Conservation (phyloP, 2,329 filamentous ascomycete genomes). For the Pseudogymnoascus sp. region DNA sequence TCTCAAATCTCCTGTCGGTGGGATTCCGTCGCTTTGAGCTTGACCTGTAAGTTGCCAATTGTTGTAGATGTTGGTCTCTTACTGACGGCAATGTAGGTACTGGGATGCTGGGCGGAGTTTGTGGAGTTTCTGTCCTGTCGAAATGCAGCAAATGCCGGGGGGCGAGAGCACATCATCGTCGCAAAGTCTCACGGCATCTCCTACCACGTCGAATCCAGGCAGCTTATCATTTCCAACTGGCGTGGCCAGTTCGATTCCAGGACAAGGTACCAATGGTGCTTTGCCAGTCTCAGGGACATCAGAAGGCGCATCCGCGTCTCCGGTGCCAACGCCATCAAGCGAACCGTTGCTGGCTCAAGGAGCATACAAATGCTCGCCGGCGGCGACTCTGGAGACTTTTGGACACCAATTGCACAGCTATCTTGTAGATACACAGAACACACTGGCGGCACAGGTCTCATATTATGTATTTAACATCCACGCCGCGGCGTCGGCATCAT, state of each 20-base stretch:
- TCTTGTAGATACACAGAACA: conserved; percentile 43
- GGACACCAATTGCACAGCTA: conserved; percentile 44
- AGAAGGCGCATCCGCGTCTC: not conserved
- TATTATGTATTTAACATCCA: conserved; percentile 52
- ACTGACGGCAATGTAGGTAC: conserved; percentile 30
- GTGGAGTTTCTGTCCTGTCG: conserved; percentile 55
- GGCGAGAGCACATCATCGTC: not conserved
- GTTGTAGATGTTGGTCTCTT: not conserved
- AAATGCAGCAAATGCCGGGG: conserved; percentile 29
- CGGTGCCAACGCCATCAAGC: not conserved
- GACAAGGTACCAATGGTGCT: not conserved
- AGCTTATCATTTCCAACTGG: not conserved
- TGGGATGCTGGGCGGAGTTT: conserved; percentile 47
- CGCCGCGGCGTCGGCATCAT: conserved; percentile 37
- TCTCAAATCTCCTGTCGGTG: conserved; percentile 54
- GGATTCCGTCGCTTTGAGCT: conserved; percentile 50
- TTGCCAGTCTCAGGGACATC: not conserved
- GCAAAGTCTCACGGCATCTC: not conserved
- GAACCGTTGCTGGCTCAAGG: conserved; percentile 38
- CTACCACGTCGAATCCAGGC: conserved; percentile 5
- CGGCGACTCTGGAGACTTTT: conserved; percentile 42
- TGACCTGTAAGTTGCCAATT: conserved; percentile 34
- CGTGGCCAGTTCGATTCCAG: not conserved
- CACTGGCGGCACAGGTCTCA: conserved; percentile 43
- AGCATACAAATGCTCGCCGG: conserved; percentile 45